Conservation (phyloP, 371 early-diverging fungal genomes). For the Mortierella sp. region DNA sequence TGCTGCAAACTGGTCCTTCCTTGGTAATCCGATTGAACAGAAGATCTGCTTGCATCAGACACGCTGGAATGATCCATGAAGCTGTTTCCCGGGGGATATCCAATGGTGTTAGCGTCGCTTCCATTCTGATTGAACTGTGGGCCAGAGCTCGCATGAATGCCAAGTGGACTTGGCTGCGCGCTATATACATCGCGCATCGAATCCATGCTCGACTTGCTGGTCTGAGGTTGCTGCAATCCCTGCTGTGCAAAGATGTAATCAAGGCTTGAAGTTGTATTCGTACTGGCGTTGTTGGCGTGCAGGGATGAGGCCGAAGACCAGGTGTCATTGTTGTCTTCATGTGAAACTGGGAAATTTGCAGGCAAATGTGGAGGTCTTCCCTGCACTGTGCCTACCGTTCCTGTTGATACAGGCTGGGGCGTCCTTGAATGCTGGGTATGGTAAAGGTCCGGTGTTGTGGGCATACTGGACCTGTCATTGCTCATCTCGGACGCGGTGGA, state of each 20-base stretch:
- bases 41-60: slow-evolving; percentile 21
- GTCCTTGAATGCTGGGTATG: slow-evolving; percentile 1
- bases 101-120: slow-evolving; percentile 1
- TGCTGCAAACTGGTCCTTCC: slow-evolving; percentile 34
- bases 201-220: slow-evolving; percentile 33
- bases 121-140: not conserved
- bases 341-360: slow-evolving; percentile 22
- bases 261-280: slow-evolving; percentile 41
- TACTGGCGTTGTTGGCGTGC: slow-evolving; percentile 17
- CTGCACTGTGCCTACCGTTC: not conserved
- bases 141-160: too few species aligned
- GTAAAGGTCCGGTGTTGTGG: not conserved
- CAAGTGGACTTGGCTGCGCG: slow-evolving; percentile 1
- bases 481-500: not conserved
- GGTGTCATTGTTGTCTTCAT: slow-evolving; percentile 43
- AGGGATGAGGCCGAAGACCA: slow-evolving; percentile 45
- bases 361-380: slow-evolving; percentile 7
- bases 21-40: slow-evolving; percentile 33
- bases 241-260: slow-evolving; percentile 41
- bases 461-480: not conserved
- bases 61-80: slow-evolving; percentile 16
- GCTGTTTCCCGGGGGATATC: slow-evolving; percentile 8
- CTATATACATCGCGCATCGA: slow-evolving; percentile 13
- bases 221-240: slow-evolving; percentile 4
- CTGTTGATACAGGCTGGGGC: not conserved